Conservation (phyloP, 2,329 filamentous ascomycete genomes). For the Colletotrichum sp. region DNA sequence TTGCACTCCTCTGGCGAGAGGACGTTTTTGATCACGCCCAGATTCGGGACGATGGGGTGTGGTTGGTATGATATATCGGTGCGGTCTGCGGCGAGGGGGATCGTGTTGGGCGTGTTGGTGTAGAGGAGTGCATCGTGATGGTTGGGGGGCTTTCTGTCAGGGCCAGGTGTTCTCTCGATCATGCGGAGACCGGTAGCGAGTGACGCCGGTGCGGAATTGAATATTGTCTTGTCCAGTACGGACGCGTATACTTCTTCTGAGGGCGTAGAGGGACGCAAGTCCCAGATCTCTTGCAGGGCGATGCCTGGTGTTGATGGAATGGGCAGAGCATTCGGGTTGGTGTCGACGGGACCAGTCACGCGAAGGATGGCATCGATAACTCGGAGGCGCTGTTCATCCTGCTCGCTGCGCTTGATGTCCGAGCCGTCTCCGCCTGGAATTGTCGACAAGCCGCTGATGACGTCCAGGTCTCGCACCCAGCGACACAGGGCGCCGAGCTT, state of each 20-base stretch:
- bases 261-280: slow-evolving; percentile 51
- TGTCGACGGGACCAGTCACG: slow-evolving; percentile 66
- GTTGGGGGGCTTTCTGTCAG: slow-evolving; percentile 70
- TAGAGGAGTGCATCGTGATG: slow-evolving; percentile 71
- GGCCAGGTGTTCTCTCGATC: slow-evolving; percentile 66
- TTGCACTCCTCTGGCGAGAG: slow-evolving; percentile 67
- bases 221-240: slow-evolving; percentile 63
- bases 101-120: slow-evolving; percentile 61
- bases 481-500: slow-evolving; percentile 73
- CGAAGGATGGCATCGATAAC: slow-evolving; percentile 70
- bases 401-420: slow-evolving; percentile 40
- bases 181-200: slow-evolving; percentile 53
- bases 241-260: slow-evolving; percentile 57
- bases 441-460: slow-evolving; percentile 69
- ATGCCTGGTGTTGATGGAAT: slow-evolving; percentile 46
- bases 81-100: slow-evolving; percentile 50
- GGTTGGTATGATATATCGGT: slow-evolving; percentile 58
- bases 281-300: slow-evolving; percentile 65
- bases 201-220: slow-evolving; percentile 41
- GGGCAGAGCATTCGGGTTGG: slow-evolving; percentile 36
- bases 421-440: slow-evolving; percentile 45
- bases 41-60: slow-evolving; percentile 67
- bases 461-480: slow-evolving; percentile 75
- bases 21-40: slow-evolving; percentile 65
- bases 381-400: slow-evolving; percentile 60